Evolutionary conservation across 805 yeast genomes (phyloP).

Genomic region (Kodamaea hsintzibuensis): DNA sequence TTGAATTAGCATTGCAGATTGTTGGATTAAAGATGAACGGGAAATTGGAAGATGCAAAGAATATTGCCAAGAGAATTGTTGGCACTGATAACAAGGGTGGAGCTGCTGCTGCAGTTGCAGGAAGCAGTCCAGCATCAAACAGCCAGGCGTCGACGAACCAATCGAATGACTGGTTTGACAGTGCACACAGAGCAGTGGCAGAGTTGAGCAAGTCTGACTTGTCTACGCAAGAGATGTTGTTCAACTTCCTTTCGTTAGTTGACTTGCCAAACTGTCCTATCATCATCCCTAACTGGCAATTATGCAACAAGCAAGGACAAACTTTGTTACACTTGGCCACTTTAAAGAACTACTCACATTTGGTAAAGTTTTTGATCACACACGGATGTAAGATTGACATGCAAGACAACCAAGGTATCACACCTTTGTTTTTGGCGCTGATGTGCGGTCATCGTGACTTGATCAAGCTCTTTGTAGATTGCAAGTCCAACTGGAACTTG

Average conservation of each 20-base stretch:
- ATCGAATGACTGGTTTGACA: conserved; percentile 47
- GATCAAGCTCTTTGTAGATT: conserved; percentile 59
- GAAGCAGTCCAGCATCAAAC: conserved; percentile 14
- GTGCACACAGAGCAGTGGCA: conserved; percentile 52
- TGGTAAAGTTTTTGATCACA: conserved; percentile 65
- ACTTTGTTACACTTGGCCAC: conserved; percentile 86
- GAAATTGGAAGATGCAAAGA: conserved; percentile 88
- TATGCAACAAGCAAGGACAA: conserved; percentile 82
- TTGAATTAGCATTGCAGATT: conserved; percentile 93
- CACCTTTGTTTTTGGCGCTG: conserved; percentile 88
- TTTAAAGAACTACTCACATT: conserved; percentile 63
- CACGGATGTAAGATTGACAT: conserved; percentile 67
- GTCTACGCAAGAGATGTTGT: conserved; percentile 50
- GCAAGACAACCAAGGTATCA: conserved; percentile 76
- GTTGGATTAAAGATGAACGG: conserved; percentile 98
- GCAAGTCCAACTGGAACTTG: conserved; percentile 59
- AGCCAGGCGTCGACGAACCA: conserved; percentile 5
- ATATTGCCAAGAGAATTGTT: conserved; percentile 88
- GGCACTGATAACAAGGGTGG: conserved; percentile 53
- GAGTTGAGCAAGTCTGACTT: conserved; percentile 45
- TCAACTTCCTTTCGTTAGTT: conserved; percentile 56
- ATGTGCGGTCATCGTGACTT: conserved; percentile 70
- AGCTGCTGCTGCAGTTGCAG: conserved; percentile 28
- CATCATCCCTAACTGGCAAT: conserved; percentile 71
- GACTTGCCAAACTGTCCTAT: conserved; percentile 65